These are phyloP conservation scores for Clavulina sp. DNA, from an alignment of 768 basidiomycete genomes.

Conservation along the genomic window DNA sequence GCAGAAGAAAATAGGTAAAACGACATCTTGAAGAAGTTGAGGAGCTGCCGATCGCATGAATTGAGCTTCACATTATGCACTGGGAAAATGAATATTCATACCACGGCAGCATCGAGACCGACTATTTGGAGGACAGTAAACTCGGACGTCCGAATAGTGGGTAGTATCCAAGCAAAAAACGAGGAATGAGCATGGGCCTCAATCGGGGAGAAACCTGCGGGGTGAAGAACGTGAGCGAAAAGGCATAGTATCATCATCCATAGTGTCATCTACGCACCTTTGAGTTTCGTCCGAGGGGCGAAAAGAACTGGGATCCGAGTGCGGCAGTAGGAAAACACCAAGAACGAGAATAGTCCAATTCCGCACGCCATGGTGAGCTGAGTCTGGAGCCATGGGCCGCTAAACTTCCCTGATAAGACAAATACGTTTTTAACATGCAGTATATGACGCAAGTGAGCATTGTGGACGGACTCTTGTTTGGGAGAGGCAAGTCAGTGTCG, in stretches of 20 bases:
- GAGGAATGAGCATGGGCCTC: constrained; percentile 75
- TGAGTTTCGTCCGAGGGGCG: constrained; percentile 85
- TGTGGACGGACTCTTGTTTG: too few species aligned
- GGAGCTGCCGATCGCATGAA: constrained; percentile 32
- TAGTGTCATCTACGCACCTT: constrained; percentile 35
- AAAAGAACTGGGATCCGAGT: constrained; percentile 80
- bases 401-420: constrained; percentile 42
- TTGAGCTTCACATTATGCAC: neutral
- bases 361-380: constrained; percentile 62
- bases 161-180: constrained; percentile 93
- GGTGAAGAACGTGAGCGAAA: constrained; percentile 6
- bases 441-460: too few species aligned
- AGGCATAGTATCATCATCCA: neutral
- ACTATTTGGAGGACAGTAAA: constrained; percentile 91
- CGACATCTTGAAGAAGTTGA: constrained; percentile 90
- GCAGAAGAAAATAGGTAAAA: constrained; percentile 83
- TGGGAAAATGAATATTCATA: constrained; percentile 25
- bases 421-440: too few species aligned
- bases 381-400: constrained; percentile 92
- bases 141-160: constrained; percentile 79
- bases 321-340: constrained; percentile 77
- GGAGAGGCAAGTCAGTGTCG: too few species aligned
- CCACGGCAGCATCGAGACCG: constrained; percentile 90
- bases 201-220: constrained; percentile 74
- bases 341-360: constrained; percentile 64